These are phyloP conservation scores for Yamadazyma trypodendri DNA, from an alignment of 1,139 yeast genomes.

Conservation along the genomic window DNA sequence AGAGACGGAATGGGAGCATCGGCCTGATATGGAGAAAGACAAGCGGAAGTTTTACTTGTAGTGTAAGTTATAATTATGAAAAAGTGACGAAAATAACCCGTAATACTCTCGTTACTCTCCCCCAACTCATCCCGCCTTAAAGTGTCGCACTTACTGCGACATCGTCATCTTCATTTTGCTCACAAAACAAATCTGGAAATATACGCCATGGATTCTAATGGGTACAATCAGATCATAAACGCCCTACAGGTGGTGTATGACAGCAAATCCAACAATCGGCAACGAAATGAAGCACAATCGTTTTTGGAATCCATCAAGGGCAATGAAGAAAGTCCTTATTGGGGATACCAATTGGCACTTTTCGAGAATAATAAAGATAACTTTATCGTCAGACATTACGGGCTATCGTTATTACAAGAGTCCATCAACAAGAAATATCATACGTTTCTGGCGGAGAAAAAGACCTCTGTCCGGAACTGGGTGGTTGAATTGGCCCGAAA, in stretches of 20 bases:
- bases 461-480: conserved; percentile 77
- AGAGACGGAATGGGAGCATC: conserved; percentile 94
- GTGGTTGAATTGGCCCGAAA: conserved; percentile 71
- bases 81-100: conserved; percentile 9
- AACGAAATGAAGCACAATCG: conserved; percentile 65
- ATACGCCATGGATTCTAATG: conserved; percentile 60
- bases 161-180: background rate
- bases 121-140: too few species aligned
- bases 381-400: conserved; percentile 84
- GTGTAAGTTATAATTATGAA: conserved; percentile 1
- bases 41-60: conserved; percentile 87
- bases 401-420: conserved; percentile 74
- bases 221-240: conserved; percentile 65
- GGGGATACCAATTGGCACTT: conserved; percentile 87
- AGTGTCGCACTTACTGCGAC: background rate
- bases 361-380: conserved; percentile 59
- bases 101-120: too few species aligned
- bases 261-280: conserved; percentile 62
- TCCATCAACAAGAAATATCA: conserved; percentile 60
- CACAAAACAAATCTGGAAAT: background rate
- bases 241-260: conserved; percentile 82
- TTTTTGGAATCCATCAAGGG: conserved; percentile 75
- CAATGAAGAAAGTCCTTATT: conserved; percentile 80
- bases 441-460: conserved; percentile 61
- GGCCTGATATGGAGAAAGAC: conserved; percentile 94